These are phyloP conservation scores for Pseudevernia furfuracea DNA, from an alignment of 495 filamentous ascomycete species.

Conservation along the genomic window DNA sequence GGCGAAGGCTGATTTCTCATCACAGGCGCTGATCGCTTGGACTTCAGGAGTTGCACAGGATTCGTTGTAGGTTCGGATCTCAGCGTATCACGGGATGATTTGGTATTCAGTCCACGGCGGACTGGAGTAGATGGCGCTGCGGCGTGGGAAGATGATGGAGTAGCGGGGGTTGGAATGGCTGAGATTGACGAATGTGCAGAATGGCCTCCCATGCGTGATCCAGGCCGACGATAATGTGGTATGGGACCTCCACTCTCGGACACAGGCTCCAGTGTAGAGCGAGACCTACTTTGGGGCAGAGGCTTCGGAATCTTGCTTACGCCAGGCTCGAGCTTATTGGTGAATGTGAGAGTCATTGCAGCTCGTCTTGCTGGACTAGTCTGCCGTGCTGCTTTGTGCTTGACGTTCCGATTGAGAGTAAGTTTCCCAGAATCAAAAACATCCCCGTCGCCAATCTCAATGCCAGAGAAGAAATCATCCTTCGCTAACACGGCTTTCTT, in stretches of 20 bases:
- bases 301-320: constrained; percentile 55
- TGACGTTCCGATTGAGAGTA: constrained; percentile 88
- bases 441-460: constrained; percentile 80
- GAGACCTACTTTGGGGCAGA: constrained; percentile 54
- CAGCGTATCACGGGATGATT: constrained; percentile 46
- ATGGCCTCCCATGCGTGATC: constrained; percentile 57
- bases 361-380: constrained; percentile 63
- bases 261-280: constrained; percentile 82
- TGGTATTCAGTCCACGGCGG: constrained; percentile 50
- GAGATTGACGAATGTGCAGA: constrained; percentile 58
- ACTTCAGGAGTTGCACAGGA: constrained; percentile 63
- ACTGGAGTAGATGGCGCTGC: constrained; percentile 46
- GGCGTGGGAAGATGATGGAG: constrained; percentile 27
- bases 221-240: constrained; percentile 48
- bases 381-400: constrained; percentile 63
- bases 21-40: constrained; percentile 82
- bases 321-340: constrained; percentile 54
- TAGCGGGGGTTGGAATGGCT: constrained; percentile 53
- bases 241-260: constrained; percentile 80
- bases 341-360: constrained; percentile 83
- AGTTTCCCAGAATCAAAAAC: constrained; percentile 71
- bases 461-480: constrained; percentile 79
- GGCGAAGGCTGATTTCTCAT: constrained; percentile 50
- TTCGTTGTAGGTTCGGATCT: constrained; percentile 58
- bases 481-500: constrained; percentile 40